These are phyloP conservation scores for Annulohypoxylon truncatum DNA, from an alignment of 2,329 filamentous ascomycete genomes.

Conservation along the genomic window DNA sequence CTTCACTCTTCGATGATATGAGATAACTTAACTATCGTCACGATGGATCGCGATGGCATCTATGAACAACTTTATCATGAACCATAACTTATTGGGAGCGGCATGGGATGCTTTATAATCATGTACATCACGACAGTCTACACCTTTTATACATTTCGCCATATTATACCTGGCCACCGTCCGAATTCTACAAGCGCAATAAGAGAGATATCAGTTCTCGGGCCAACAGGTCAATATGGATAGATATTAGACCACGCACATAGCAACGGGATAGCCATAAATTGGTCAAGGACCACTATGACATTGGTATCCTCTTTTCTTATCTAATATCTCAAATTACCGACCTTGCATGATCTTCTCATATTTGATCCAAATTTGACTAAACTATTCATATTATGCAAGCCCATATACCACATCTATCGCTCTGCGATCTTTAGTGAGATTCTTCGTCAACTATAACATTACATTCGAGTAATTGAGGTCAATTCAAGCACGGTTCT, in stretches of 20 bases:
- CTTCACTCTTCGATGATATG: background rate
- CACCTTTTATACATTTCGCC: background rate
- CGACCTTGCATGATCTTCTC: background rate
- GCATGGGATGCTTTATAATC: background rate
- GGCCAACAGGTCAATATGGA: background rate
- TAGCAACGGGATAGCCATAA: background rate
- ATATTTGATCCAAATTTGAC: background rate
- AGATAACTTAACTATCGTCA: background rate
- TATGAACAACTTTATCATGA: background rate
- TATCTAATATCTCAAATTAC: background rate
- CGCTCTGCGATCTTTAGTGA: background rate
- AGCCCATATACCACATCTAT: background rate
- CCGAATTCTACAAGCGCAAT: background rate
- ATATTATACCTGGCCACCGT: background rate
- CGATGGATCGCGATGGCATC: background rate
- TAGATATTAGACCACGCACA: conserved; percentile 1
- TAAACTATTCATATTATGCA: background rate
- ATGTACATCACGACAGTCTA: background rate
- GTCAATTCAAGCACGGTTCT: background rate
- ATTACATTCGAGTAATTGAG: background rate
- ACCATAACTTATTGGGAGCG: background rate
- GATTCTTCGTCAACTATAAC: background rate
- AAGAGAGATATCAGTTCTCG: background rate
- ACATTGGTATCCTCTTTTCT: background rate
- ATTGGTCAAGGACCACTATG: conserved; percentile 13